A percentile compares a stretch with the other conserved stretches of the same genome.
Evolutionary conservation across 139 green algal genomes (phyloP).

Genomic region (Chlorella sp.): DNA sequence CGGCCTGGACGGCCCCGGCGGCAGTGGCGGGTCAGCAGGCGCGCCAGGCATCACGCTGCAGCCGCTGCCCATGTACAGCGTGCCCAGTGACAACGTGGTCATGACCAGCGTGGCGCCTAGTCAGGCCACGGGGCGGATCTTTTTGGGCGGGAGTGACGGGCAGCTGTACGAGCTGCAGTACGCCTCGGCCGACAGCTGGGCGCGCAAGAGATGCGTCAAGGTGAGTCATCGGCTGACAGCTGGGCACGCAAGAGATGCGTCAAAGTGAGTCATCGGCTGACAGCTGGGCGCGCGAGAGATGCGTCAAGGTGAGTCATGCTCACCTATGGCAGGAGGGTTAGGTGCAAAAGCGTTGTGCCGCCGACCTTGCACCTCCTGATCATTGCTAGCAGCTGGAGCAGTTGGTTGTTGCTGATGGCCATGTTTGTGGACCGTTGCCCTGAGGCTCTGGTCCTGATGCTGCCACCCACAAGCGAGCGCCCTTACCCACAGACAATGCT

Average conservation of each 20-base stretch:
- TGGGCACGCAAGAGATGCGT: conserved; percentile 68
- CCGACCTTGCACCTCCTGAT: too few relatives aligned
- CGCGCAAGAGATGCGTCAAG: conserved; percentile 65
- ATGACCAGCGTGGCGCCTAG: conserved; percentile 64
- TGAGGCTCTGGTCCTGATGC: too few relatives aligned
- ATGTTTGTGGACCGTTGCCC: too few relatives aligned
- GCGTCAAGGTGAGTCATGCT: conserved; percentile 61
- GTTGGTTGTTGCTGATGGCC: too few relatives aligned
- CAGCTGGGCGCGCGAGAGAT: conserved; percentile 65
- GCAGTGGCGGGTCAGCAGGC: too few relatives aligned
- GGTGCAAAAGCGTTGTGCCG: too few relatives aligned
- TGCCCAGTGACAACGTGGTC: conserved; percentile 73
- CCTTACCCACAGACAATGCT: too few relatives aligned
- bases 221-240: conserved; percentile 41
- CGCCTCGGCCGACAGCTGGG: conserved; percentile 52
- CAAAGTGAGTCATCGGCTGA: conserved; percentile 57
- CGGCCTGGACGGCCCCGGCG: too few relatives aligned
- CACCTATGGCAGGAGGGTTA: too few relatives aligned
- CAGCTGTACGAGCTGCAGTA: conserved; percentile 94
- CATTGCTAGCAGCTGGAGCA: too few relatives aligned
- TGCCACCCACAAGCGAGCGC: too few relatives aligned
- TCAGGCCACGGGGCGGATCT: conserved; percentile 63
- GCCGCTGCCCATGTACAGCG: conserved; percentile 74
- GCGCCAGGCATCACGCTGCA: conserved; percentile 39
- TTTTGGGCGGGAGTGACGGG: conserved; percentile 85